phyloP scores from a whole-genome alignment of 208 protist species.

The Acanthamoeba healyi region DNA sequence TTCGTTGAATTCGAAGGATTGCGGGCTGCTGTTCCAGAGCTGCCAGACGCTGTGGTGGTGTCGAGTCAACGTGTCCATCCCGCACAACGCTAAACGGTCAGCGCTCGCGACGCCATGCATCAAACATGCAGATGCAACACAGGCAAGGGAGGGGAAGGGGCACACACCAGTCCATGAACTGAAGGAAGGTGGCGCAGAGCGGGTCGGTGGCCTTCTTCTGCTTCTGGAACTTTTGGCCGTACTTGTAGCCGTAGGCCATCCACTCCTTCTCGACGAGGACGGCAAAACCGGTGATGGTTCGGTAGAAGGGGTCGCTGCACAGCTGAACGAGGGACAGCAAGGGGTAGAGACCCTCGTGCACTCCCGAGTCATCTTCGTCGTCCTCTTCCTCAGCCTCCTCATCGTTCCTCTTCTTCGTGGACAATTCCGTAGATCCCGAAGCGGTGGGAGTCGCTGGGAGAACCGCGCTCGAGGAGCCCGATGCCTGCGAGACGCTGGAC shows the following conservation, averaged over 20 bases:
- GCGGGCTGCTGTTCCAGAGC: slow-evolving; percentile 31
- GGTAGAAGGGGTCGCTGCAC: slow-evolving; percentile 92
- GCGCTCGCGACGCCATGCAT: too few species aligned
- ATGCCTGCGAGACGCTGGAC: neutral
- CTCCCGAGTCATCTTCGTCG: neutral
- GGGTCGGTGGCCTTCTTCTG: neutral
- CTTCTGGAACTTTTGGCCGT: slow-evolving; percentile 33
- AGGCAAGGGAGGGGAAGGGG: too few species aligned
- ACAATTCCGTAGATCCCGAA: neutral
- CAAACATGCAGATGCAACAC: neutral
- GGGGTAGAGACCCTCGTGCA: neutral
- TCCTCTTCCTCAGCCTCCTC: slow-evolving; percentile 1
- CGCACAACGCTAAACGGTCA: neutral
- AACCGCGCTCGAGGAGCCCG: neutral
- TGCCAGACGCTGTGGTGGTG: slow-evolving; percentile 1
- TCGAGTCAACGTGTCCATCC: neutral
- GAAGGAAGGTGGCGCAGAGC: neutral
- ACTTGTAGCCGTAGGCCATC: slow-evolving; percentile 32
- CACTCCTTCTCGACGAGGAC: slow-evolving; percentile 95
- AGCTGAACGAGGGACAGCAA: slow-evolving; percentile 65
- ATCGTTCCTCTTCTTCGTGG: neutral
- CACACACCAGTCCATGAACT: slow-evolving; percentile 25
- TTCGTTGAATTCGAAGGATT: slow-evolving; percentile 68
- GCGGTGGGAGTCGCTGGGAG: neutral
- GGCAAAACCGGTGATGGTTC: slow-evolving; percentile 94